phyloP scores from a whole-genome alignment of 202 grass and related monocot genomes.

The Zoysia matrella region DNA sequence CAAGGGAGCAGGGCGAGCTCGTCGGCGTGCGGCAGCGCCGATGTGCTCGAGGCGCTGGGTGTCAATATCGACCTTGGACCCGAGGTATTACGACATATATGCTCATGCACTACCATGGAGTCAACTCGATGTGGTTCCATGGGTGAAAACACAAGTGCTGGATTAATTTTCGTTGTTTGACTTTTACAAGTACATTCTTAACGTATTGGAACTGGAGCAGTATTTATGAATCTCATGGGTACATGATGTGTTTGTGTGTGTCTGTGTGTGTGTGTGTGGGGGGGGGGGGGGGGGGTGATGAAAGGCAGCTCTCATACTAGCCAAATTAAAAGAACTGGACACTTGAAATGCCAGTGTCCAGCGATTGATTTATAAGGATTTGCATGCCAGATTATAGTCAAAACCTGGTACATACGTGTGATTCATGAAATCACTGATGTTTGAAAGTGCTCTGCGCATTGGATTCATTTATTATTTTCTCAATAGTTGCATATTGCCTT shows the following conservation, averaged over 20 bases:
- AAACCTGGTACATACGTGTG: not conserved
- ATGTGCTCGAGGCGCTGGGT: constrained; percentile 84
- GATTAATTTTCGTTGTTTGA: not conserved
- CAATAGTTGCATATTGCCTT: not conserved
- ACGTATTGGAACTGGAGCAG: not conserved
- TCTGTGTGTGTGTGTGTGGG: no score
- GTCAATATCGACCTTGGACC: constrained; percentile 87
- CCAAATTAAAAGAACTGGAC: not conserved
- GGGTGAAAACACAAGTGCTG: not conserved
- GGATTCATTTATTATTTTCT: not conserved
- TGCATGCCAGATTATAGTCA: not conserved
- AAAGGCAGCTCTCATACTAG: not conserved
- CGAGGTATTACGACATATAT: constrained; percentile 50
- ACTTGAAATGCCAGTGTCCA: constrained; percentile 21
- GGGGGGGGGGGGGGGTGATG: no score
- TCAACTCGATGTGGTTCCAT: not conserved
- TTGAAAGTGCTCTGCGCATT: not conserved
- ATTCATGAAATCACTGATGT: not conserved
- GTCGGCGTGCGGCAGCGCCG: constrained; percentile 89
- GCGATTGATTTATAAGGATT: not conserved
- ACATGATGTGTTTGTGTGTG: not conserved
- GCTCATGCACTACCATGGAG: not conserved
- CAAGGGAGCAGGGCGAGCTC: constrained; percentile 93
- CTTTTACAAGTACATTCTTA: not conserved
- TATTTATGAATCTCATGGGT: not conserved